A percentile compares a stretch with the other conserved stretches of the same genome.
These are phyloP conservation scores for Geotrichum macrosporum DNA, from an alignment of 1,139 yeast genomes.

Conservation along the genomic window DNA sequence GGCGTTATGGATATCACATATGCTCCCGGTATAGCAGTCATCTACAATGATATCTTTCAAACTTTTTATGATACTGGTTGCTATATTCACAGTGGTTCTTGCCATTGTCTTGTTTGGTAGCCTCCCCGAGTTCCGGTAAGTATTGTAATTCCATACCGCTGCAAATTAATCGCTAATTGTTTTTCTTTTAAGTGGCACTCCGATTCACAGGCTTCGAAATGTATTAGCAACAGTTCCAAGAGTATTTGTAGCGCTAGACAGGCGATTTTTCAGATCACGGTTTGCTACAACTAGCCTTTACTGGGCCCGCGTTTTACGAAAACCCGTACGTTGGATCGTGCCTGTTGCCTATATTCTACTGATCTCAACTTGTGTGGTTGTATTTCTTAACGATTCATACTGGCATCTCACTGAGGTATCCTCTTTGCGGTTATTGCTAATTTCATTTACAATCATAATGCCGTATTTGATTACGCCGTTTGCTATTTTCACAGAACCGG, in stretches of 20 bases:
- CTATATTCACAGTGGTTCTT: constrained; percentile 28
- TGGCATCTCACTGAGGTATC: too few species aligned
- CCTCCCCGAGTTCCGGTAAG: constrained; percentile 45
- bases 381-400: constrained; percentile 46
- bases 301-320: constrained; percentile 12
- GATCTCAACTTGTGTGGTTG: constrained; percentile 45
- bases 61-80: constrained; percentile 20
- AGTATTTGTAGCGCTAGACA: constrained; percentile 13
- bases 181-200: constrained; percentile 23
- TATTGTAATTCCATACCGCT: constrained; percentile 17
- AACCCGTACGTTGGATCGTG: constrained; percentile 37
- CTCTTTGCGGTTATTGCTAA: too few species aligned
- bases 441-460: constrained; percentile 28
- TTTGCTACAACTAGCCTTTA: background rate
- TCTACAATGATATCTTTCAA: constrained; percentile 14
- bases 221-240: constrained; percentile 14
- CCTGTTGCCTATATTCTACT: constrained; percentile 49
- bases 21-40: too few species aligned
- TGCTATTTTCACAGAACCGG: constrained; percentile 57
- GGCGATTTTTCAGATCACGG: constrained; percentile 14
- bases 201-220: constrained; percentile 22
- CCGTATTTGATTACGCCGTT: constrained; percentile 45
- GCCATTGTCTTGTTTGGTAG: constrained; percentile 50
- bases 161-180: too few species aligned
- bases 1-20: too few species aligned